These are phyloP conservation scores for Piper betle DNA, from an alignment of 164 flowering plant genomes.

Conservation along the genomic window DNA sequence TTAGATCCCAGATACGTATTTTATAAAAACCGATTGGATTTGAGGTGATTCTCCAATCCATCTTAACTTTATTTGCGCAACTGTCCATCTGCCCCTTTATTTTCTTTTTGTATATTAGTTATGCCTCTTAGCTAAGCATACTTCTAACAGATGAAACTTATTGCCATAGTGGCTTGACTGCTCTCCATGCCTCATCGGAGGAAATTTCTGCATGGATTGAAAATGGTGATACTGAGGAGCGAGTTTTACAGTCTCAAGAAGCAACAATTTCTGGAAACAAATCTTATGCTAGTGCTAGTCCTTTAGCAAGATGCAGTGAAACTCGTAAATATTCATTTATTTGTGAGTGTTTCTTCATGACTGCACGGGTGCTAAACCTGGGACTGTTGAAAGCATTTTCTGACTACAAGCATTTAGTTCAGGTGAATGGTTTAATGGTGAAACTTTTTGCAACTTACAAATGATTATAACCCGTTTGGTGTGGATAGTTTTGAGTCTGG, in stretches of 20 bases:
- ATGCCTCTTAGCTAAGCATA: not conserved
- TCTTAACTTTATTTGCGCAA: not conserved
- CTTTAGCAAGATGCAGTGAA: constrained; percentile 24
- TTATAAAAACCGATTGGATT: constrained; percentile 45
- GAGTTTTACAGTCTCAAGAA: constrained; percentile 57
- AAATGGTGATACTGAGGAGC: constrained; percentile 36
- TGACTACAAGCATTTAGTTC: constrained; percentile 85
- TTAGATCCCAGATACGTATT: constrained; percentile 78
- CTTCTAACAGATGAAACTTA: constrained; percentile 12
- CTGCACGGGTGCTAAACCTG: constrained; percentile 90
- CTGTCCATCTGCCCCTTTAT: too few species aligned
- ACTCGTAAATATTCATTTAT: constrained; percentile 58
- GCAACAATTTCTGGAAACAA: constrained; percentile 55
- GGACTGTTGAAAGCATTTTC: constrained; percentile 87
- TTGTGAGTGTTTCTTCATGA: constrained; percentile 98
- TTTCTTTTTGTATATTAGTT: too few species aligned
- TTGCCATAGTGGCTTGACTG: constrained; percentile 62
- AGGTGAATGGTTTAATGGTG: constrained; percentile 31
- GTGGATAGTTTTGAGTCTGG: too few species aligned
- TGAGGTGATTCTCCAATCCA: constrained; percentile 24
- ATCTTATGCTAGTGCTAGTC: constrained; percentile 22
- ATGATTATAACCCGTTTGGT: too few species aligned
- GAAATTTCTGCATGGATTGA: constrained; percentile 68
- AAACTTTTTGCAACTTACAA: too few species aligned
- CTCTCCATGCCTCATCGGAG: constrained; percentile 93